A percentile compares a stretch with the other conserved stretches of the same genome.
Conservation (phyloP, 495 filamentous ascomycete genomes). For the Viridothelium virens region DNA sequence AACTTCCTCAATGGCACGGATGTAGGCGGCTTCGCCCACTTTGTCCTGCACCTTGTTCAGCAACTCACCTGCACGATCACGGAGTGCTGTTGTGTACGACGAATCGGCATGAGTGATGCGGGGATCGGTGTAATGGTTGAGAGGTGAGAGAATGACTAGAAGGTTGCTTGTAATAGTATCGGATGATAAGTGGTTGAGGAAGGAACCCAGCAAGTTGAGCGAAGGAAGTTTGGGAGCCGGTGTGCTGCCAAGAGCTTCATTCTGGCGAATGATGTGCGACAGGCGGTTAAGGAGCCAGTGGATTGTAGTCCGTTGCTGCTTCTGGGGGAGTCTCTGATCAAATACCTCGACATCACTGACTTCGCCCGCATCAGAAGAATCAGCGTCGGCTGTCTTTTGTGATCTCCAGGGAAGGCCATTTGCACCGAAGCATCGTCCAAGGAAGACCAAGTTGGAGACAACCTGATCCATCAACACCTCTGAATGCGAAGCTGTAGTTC, state of each 20-base stretch:
- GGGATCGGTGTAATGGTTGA: conserved; percentile 76
- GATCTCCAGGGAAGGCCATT: conserved; percentile 46
- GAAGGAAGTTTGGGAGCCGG: conserved; percentile 53
- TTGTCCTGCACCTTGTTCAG: conserved; percentile 71
- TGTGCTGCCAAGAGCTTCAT: conserved; percentile 49
- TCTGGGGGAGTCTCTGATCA: conserved; percentile 21
- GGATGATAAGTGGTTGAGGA: conserved; percentile 49
- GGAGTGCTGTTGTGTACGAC: conserved; percentile 55
- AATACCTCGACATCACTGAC: conserved; percentile 12
- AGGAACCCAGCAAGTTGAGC: conserved; percentile 60
- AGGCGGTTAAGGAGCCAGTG: conserved; percentile 67
- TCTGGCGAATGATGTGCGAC: conserved; percentile 67
- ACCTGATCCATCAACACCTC: conserved; percentile 64
- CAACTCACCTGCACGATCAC: conserved; percentile 60
- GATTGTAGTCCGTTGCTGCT: conserved; percentile 44
- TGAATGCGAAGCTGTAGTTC: conserved; percentile 45
- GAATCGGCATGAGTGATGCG: conserved; percentile 59
- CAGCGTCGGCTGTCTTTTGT: conserved; percentile 29
- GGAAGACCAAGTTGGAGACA: conserved; percentile 69
- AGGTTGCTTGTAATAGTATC: conserved; percentile 52
- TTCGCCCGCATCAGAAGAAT: conserved; percentile 36
- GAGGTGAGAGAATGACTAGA: conserved; percentile 62
- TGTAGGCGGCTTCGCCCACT: conserved; percentile 72
- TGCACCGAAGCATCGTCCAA: conserved; percentile 59
- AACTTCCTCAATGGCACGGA: conserved; percentile 58